These are phyloP conservation scores for Daldinia decipiens DNA, from an alignment of 495 filamentous ascomycete genomes.

Conservation along the genomic window DNA sequence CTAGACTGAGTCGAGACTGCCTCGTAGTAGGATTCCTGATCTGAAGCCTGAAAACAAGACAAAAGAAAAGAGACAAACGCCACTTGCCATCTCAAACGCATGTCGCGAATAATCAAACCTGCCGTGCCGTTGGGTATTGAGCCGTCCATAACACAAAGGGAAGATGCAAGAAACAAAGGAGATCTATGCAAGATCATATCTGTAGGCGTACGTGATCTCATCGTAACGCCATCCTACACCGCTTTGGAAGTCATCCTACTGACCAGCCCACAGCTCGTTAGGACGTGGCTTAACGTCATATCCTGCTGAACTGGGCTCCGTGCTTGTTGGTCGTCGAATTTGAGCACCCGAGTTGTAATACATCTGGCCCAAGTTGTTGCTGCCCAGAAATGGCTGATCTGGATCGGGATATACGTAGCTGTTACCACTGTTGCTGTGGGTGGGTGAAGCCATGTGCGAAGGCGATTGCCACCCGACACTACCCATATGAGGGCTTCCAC, in stretches of 20 bases:
- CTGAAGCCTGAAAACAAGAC: slow-evolving; percentile 19
- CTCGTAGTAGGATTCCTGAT: slow-evolving; percentile 26
- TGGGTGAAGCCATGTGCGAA: slow-evolving; percentile 71
- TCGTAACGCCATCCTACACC: not conserved
- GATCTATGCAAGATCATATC: slow-evolving; percentile 29
- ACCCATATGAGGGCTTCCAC: slow-evolving; percentile 77
- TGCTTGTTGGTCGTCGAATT: slow-evolving; percentile 74
- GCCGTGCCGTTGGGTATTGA: slow-evolving; percentile 43
- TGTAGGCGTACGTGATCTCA: not conserved
- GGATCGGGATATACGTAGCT: slow-evolving; percentile 78
- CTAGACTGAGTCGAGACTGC: slow-evolving; percentile 21
- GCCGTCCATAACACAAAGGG: slow-evolving; percentile 37
- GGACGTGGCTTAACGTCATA: slow-evolving; percentile 70
- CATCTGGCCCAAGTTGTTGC: slow-evolving; percentile 65
- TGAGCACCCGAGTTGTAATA: slow-evolving; percentile 72
- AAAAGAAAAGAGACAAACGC: slow-evolving; percentile 40
- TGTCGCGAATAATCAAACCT: slow-evolving; percentile 33
- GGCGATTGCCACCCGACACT: slow-evolving; percentile 80
- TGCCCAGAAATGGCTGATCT: slow-evolving; percentile 61
- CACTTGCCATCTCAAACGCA: slow-evolving; percentile 40
- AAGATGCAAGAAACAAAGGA: slow-evolving; percentile 37
- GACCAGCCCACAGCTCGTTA: slow-evolving; percentile 48
- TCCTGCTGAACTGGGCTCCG: slow-evolving; percentile 69
- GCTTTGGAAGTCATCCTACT: slow-evolving; percentile 40
- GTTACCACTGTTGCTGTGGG: slow-evolving; percentile 64